Evolutionary conservation across 768 basidiomycete species (phyloP), one percentile per base, ranked within the genome.

Genomic region (Epithele typhae): DNA sequence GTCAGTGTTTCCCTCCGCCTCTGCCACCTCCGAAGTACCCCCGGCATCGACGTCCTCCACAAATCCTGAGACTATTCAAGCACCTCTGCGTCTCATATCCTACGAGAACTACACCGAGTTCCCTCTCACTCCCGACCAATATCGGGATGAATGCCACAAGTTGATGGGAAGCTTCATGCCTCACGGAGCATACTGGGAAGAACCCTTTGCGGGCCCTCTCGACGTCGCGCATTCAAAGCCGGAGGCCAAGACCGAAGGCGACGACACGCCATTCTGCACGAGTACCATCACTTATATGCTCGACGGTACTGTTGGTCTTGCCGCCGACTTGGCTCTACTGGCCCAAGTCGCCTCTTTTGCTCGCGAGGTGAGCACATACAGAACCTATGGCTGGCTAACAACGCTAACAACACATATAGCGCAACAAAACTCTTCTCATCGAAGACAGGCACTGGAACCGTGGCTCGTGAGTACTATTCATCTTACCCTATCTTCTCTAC

Each of bases 361-460:
- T 40, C 72, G 77, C 49, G 79, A 84, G 71, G 84, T 84, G 55
- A 19, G 65, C 61, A 36, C n/a, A n/a, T n/a, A n/a, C n/a, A n/a
- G n/a, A n/a, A n/a, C n/a, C n/a, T n/a, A n/a, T n/a, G n/a, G n/a
- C n/a, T n/a, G n/a, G n/a, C n/a, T n/a, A n/a, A n/a, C n/a, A n/a
- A n/a, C n/a, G n/a, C n/a, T n/a, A n/a, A n/a, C n/a, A n/a, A n/a
- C n/a, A n/a, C n/a, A n/a, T 45, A 10, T 49, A 85, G 84, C 69
- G 74, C 46, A 78, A 79, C 54, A 68, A 78, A 32, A 84, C 84
- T 3, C 81, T 87, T 63, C 69, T 87, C 43, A 68, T 87, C 4
- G 78, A 84, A 47, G 84, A 87, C 61, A 76, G 76, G 1, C 76
- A 80, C 51, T 87, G 85, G 84, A 79, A 84, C 60, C 76, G 84